These are phyloP conservation scores for Mycosphaerelloides madeirae DNA, from an alignment of 2,329 filamentous ascomycete species.

Conservation along the genomic window DNA sequence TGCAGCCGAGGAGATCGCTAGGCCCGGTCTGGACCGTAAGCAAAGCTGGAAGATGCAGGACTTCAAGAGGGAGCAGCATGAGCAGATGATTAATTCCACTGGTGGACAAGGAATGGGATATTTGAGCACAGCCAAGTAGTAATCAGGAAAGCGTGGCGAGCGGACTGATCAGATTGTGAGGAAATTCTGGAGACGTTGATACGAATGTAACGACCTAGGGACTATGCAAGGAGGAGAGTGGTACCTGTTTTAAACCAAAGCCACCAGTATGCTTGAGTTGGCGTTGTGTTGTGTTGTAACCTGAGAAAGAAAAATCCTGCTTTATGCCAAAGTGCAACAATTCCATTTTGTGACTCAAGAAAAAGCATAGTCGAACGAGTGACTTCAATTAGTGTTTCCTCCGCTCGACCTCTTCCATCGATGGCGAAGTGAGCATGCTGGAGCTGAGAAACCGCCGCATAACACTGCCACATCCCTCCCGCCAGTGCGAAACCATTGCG, in stretches of 20 bases:
- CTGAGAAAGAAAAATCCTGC: neutral
- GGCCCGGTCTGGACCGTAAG: constrained; percentile 22
- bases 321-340: neutral
- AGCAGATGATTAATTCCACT: constrained; percentile 21
- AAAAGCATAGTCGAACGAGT: constrained; percentile 21
- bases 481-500: too few relatives aligned
- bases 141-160: too few relatives aligned
- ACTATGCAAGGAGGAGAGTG: neutral
- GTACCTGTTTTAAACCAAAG: neutral
- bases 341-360: constrained; percentile 9
- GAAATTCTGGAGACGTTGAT: neutral
- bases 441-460: too few relatives aligned
- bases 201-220: neutral
- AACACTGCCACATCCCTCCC: too few relatives aligned
- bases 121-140: neutral
- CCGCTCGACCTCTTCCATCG: neutral
- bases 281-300: too few relatives aligned
- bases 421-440: too few relatives aligned
- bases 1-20: constrained; percentile 6
- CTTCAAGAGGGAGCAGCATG: constrained; percentile 28
- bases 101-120: constrained; percentile 8
- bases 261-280: neutral
- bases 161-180: too few relatives aligned
- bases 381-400: constrained; percentile 19
- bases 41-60: constrained; percentile 31